Evolutionary conservation across 257 asterid species (phyloP), one percentile per base, ranked within the genome.

Genomic region (Cinchona pubescens): DNA sequence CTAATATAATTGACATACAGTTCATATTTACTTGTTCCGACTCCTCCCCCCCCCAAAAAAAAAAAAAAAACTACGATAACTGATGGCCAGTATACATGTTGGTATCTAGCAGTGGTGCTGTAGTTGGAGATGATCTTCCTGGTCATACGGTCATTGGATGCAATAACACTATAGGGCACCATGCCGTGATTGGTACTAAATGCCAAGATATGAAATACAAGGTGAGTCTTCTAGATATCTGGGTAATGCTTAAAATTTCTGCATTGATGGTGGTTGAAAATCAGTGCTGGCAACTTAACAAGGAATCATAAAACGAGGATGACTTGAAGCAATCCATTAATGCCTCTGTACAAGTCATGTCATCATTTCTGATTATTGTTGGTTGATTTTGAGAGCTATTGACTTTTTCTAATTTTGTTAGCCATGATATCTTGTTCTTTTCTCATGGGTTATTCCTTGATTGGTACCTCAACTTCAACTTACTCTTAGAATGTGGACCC

Each of bases 81-180:
- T 13, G 35, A 67, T 19, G 12, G 42, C 46, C 29, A 25, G 30
- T 64, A 42, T 62, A 18, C 46, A 2, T 48, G 34, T 29, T 30
- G 42, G 21, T 79, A 68, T 73, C 73, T 64, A 55, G 38, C 91
- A 94, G 98, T 76, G 97, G 99, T 73, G 90, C 98, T 78, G 86
- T 94, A 34, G 90, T 94, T 69, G 99, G 99, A 73, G 98, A 94
- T 78, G 96, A 92, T 81, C 86, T 89, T 84, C 98, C 98, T 11
- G 99, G 99, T 27, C 78, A 72, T 76, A 94, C 96, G 18, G 79
- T 92, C 79, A 79, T 92, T 58, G 99, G 99, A 68, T 69, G 85
- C 85, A 87, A 91, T 71, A 94, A 94, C 78, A 65, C 84, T 73
- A 83, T 94, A n/a, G 99, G 99, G 60, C 92, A 92, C 82, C 92